Evolutionary conservation across 768 basidiomycete species (phyloP), one percentile per base, ranked within the genome.

Genomic region (Kwoniella sp.): DNA sequence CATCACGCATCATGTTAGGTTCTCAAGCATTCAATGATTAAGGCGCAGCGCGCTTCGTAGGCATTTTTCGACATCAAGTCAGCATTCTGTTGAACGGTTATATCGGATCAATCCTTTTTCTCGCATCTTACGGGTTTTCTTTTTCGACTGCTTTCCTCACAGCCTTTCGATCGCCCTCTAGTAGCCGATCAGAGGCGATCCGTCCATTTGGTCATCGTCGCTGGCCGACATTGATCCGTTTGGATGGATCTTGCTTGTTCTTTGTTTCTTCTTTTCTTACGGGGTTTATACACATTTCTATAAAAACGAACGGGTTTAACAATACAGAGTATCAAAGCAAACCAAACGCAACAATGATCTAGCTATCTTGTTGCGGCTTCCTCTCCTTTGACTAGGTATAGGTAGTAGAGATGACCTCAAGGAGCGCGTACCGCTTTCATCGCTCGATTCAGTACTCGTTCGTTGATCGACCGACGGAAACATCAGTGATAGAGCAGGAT

Each of bases 361-460:
- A 44, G 40, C 33, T 44, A 10, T 44, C 40, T 9, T 15, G 17
- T 19, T 44, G 40, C 40, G 17, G 7, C 40, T 9, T 44, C 40
- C 40, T 44, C 17, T 44, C 40, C 40, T 44, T 44, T 44, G 40
- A 44, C 40, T 44, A 44, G 40, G 40, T 44, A 44, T 44, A 44
- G 40, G 40, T 44, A 44, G 40, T 44, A 44, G 40, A 44, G 40
- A 44, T 44, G 40, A 44, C 40, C 40, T 10, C 40, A 15, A 44
- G 40, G 8, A 19, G 40, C 17, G 17, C 17, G 40, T 44, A 44
- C 40, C 17, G 40, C 17, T 19, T 44, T 15, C 17, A 44, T 44
- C 40, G 40, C 40, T 44, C 40, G 40, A n/a, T 44, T 9, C 17
- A 44, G 40, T 44, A 44, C 40, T 44, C 40, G 40, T 9, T 19